phyloP scores from a whole-genome alignment of 1,284 basidiomycete genomes.

The Rhodotorula sp. region DNA sequence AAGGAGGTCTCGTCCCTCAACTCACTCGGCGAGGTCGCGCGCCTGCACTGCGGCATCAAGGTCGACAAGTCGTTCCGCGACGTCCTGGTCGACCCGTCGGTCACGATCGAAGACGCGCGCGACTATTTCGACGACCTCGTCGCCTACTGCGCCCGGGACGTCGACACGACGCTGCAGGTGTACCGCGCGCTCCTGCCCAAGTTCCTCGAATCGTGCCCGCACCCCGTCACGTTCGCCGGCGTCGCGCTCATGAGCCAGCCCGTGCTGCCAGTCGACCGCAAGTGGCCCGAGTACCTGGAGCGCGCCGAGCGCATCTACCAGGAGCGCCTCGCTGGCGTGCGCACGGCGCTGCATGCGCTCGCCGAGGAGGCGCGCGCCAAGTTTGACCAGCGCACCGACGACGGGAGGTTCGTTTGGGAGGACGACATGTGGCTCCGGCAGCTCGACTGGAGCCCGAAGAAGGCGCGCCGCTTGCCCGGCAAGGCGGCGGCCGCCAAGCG shows the following conservation, averaged over 20 bases:
- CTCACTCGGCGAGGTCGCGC: conserved; percentile 87
- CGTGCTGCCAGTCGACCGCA: conserved; percentile 84
- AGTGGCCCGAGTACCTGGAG: conserved; percentile 80
- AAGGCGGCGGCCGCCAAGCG: conserved; percentile 16
- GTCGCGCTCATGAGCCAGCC: conserved; percentile 88
- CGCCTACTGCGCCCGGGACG: conserved; percentile 85
- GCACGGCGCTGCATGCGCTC: conserved; percentile 65
- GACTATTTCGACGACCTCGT: conserved; percentile 73
- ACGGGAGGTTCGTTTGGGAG: conserved; percentile 59
- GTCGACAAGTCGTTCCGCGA: conserved; percentile 78
- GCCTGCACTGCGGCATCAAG: conserved; percentile 78
- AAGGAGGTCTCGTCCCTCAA: conserved; percentile 90
- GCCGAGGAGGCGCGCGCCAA: conserved; percentile 63
- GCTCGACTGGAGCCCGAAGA: conserved; percentile 93
- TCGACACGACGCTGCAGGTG: conserved; percentile 79
- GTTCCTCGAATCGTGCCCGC: conserved; percentile 82
- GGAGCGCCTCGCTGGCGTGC: conserved; percentile 73
- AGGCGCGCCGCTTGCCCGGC: conserved; percentile 38
- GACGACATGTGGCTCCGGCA: conserved; percentile 85
- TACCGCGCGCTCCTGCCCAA: conserved; percentile 78
- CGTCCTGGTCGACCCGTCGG: conserved; percentile 67
- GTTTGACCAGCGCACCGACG: conserved; percentile 49
- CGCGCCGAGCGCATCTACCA: conserved; percentile 77
- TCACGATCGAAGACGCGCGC: conserved; percentile 65
- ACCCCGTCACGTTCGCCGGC: conserved; percentile 90